Evolutionary conservation across 805 yeast species (phyloP), one percentile per base, ranked within the genome.

Genomic region (Diddensiella transvaalensis): DNA sequence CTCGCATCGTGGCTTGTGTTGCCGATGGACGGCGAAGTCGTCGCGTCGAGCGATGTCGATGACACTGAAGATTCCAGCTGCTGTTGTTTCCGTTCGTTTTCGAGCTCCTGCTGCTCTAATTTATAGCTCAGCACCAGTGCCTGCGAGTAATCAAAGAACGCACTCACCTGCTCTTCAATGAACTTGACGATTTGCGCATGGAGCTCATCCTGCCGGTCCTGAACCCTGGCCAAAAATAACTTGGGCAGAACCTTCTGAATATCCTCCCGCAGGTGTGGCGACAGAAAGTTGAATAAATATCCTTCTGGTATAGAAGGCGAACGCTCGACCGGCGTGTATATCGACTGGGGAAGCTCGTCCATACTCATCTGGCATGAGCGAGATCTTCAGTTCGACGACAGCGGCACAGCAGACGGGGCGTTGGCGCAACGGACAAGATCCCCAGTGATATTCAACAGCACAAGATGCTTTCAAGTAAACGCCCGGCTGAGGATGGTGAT

Each of bases 281-380:
- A 41, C 26, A 53, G 43, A 29, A 51, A 51, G 40, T 46, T 49
- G 39, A 42, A 37, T 40, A 53, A 37, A 43, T 51, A 53, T 26
- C 45, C 47, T 6, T 43, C 47, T 5, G 55, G 53, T n/a, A 51
- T 46, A 13, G 51, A 49, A 15, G 55, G 55, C 4, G 44, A 19
- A 32, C 37, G 39, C 10, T 44, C 55, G 23, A 42, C 50, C 10
- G 53, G 53, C 15, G 50, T 32, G 30, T 49, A 51, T 30, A 51
- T 50, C 19, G 50, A 44, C 44, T 43, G 52, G 11, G 54, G 53
- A 21, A 48, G 47, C 35, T 52, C 52, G 40, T 50, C 51, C 52
- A 51, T 51, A 10, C 26, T 17, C n/a, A n/a, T n/a, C n/a, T n/a
- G n/a, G n/a, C n/a, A n/a, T n/a, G n/a, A 13, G 13, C 33, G 10